Percentiles rank a stretch among this genome's conserved stretches.
phyloP scores from a whole-genome alignment of 768 basidiomycete genomes.

The Flagelloscypha sp. region DNA sequence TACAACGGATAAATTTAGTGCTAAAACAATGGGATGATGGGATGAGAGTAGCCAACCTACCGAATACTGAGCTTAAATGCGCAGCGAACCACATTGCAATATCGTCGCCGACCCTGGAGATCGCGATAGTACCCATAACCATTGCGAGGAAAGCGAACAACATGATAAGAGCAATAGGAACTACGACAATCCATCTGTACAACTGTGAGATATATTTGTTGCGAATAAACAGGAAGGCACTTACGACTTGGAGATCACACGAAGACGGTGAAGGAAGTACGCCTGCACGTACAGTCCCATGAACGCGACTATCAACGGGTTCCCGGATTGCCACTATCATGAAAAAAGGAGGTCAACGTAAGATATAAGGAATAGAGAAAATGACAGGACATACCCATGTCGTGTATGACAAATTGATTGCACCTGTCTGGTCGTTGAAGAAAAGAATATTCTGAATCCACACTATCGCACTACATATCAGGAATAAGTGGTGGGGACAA shows the following conservation, averaged over 20 bases:
- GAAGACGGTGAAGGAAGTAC: constrained; percentile 24
- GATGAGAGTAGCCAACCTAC: constrained; percentile 8
- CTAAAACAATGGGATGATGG: not conserved
- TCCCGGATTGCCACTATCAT: constrained; percentile 25
- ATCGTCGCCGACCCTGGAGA: constrained; percentile 11
- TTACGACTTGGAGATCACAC: constrained; percentile 19
- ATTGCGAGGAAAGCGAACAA: constrained; percentile 21
- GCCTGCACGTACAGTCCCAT: constrained; percentile 25
- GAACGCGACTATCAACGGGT: constrained; percentile 22
- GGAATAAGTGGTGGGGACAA: not conserved
- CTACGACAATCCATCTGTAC: constrained; percentile 16
- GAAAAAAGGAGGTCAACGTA: no score
- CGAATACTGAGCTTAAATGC: constrained; percentile 20
- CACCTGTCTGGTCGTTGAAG: constrained; percentile 21
- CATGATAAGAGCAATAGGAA: constrained; percentile 15
- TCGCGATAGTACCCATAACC: constrained; percentile 16
- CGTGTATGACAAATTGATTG: constrained; percentile 21
- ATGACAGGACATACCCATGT: no score
- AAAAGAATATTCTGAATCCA: constrained; percentile 23
- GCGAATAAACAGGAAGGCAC: no score
- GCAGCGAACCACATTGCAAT: constrained; percentile 23
- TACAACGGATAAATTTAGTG: constrained; percentile 4
- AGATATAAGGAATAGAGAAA: no score
- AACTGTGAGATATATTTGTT: no score
- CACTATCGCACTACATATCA: constrained; percentile 20